These are phyloP conservation scores for Aegilops longissima DNA, from an alignment of 176 grass and related monocot species.

Conservation along the genomic window DNA sequence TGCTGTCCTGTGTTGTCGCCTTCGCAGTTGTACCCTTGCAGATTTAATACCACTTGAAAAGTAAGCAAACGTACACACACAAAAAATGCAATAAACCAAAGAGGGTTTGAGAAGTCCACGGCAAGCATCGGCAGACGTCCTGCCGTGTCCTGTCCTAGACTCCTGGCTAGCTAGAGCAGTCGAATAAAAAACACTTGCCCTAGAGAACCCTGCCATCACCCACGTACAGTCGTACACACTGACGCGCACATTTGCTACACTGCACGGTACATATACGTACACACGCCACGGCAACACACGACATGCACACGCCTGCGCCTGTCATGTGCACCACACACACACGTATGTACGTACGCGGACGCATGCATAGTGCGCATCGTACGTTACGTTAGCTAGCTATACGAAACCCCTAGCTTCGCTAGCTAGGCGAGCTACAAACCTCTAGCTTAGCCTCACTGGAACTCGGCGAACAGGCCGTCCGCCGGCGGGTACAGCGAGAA, in stretches of 20 bases:
- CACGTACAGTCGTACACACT: neutral
- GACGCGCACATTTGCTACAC: neutral
- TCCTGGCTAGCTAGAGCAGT: constrained; percentile 15
- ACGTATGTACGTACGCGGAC: constrained; percentile 52
- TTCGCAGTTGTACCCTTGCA: no score
- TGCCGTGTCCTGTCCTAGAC: neutral
- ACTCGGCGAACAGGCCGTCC: constrained; percentile 52
- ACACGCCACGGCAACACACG: constrained; percentile 25
- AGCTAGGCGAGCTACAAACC: neutral
- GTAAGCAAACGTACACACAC: neutral
- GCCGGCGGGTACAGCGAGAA: constrained; percentile 44
- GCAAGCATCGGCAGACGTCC: neutral
- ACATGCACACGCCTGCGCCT: neutral
- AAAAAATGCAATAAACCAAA: neutral
- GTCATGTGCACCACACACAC: neutral
- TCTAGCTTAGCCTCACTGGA: constrained; percentile 39
- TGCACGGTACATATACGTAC: constrained; percentile 41
- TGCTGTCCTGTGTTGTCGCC: no score
- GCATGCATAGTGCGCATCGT: constrained; percentile 1
- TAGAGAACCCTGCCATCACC: neutral
- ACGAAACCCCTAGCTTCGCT: neutral
- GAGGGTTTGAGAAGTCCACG: neutral
- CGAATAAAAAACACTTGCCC: constrained; percentile 23
- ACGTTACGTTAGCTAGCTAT: neutral
- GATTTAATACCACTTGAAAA: neutral